Evolutionary conservation across 1,284 basidiomycete species (phyloP).

Genomic region (Coniferiporia sulphurascens): DNA sequence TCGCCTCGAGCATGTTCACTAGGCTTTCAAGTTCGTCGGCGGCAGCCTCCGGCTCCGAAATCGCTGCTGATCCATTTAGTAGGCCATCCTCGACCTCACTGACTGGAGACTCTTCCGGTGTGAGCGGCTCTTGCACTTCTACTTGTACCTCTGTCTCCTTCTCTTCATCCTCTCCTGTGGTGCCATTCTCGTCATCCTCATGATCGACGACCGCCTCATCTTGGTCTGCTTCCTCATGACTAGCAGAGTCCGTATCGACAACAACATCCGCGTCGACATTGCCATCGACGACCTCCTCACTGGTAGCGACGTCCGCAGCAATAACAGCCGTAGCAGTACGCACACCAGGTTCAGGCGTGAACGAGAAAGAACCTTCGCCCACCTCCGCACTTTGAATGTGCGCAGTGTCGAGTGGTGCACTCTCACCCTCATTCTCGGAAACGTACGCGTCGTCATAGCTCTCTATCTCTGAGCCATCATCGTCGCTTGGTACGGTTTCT

Average conservation of each 20-base stretch:
- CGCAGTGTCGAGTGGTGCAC: slow-evolving; percentile 1
- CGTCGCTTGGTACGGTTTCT: slow-evolving; percentile 1
- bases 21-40: slow-evolving; percentile 11
- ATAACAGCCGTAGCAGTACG: neutral
- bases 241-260: neutral
- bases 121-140: neutral
- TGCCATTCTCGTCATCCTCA: neutral
- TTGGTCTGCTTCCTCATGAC: neutral
- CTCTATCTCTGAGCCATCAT: slow-evolving; percentile 13
- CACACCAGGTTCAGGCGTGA: neutral
- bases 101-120: neutral
- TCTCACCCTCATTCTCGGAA: slow-evolving; percentile 4
- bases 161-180: neutral
- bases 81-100: neutral
- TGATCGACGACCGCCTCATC: neutral
- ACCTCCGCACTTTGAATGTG: slow-evolving; percentile 3
- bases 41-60: neutral
- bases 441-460: slow-evolving; percentile 18
- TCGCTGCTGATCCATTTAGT: neutral
- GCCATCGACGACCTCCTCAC: neutral
- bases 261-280: neutral
- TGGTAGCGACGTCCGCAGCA: neutral
- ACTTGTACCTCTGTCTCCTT: neutral
- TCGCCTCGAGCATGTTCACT: slow-evolving; percentile 15
- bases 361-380: slow-evolving; percentile 1